A percentile compares a stretch with the other conserved stretches of the same genome.
Conservation (phyloP, 129 eudicot genomes). For the Flaveria ramosissima region DNA sequence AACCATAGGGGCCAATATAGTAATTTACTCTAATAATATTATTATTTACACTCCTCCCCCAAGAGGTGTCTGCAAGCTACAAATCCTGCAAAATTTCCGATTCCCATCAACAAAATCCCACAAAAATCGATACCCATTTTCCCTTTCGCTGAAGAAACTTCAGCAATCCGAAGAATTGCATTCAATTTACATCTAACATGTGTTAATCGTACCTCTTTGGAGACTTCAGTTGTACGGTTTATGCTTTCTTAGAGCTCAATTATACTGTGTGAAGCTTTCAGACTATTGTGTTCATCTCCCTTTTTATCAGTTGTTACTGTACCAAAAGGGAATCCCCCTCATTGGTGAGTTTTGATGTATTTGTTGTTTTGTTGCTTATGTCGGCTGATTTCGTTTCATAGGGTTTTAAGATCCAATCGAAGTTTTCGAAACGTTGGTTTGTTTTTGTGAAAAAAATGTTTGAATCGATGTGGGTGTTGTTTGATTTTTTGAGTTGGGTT, state of each 20-base stretch:
- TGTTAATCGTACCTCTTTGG: neutral
- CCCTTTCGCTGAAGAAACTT: slow-evolving; percentile 14
- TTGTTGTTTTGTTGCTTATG: slow-evolving; percentile 11
- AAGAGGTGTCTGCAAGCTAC: slow-evolving; percentile 17
- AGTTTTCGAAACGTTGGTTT: neutral
- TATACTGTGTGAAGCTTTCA: slow-evolving; percentile 14
- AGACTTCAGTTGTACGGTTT: slow-evolving; percentile 11
- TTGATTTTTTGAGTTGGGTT: slow-evolving; percentile 10
- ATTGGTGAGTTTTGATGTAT: slow-evolving; percentile 29
- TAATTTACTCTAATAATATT: too few species aligned
- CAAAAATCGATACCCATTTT: slow-evolving; percentile 20
- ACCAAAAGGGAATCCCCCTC: slow-evolving; percentile 21
- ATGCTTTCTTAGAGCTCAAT: slow-evolving; percentile 17
- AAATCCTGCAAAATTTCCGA: slow-evolving; percentile 32
- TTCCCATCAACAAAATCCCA: slow-evolving; percentile 20
- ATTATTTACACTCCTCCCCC: slow-evolving; percentile 1
- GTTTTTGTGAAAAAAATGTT: neutral
- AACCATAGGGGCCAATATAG: too few species aligned
- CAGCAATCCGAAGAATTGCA: slow-evolving; percentile 8
- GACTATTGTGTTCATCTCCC: slow-evolving; percentile 2
- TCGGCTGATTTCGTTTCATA: slow-evolving; percentile 13
- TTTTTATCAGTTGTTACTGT: slow-evolving; percentile 18
- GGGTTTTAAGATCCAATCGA: slow-evolving; percentile 28
- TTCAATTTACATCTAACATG: neutral
- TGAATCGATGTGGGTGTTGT: slow-evolving; percentile 19